A percentile compares a stretch with the other conserved stretches of the same genome.
These are phyloP conservation scores for Xylariaceae sp. DNA, from an alignment of 2,329 filamentous ascomycete species.

Conservation along the genomic window DNA sequence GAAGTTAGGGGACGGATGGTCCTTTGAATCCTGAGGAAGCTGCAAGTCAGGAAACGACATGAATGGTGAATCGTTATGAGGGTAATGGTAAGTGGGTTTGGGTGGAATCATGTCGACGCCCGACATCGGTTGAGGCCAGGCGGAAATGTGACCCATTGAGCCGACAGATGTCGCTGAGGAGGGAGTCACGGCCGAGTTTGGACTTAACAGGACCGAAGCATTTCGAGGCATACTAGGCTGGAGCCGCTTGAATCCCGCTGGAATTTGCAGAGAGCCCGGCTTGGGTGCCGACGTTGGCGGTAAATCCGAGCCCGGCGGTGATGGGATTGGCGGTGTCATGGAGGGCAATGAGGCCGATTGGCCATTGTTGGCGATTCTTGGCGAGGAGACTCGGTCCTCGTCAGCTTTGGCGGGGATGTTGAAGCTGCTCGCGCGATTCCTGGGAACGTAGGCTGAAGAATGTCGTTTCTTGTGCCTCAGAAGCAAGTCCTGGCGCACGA, in stretches of 20 bases:
- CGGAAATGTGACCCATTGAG: slow-evolving; percentile 24
- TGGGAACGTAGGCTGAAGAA: slow-evolving; percentile 47
- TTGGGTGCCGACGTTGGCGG: slow-evolving; percentile 6
- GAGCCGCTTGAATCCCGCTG: slow-evolving; percentile 24
- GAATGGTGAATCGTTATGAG: slow-evolving; percentile 32
- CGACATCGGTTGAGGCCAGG: slow-evolving; percentile 34
- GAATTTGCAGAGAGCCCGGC: slow-evolving; percentile 17
- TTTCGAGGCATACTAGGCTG: slow-evolving; percentile 39
- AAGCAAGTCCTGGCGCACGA: slow-evolving; percentile 73
- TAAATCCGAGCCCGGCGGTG: neutral
- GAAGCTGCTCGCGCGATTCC: slow-evolving; percentile 47
- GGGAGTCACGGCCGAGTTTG: slow-evolving; percentile 34
- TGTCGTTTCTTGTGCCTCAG: slow-evolving; percentile 63
- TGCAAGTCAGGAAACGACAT: slow-evolving; percentile 33
- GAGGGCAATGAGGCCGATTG: neutral
- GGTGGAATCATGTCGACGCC: slow-evolving; percentile 35
- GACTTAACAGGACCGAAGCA: slow-evolving; percentile 41
- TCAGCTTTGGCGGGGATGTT: slow-evolving; percentile 31
- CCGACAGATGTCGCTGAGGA: slow-evolving; percentile 26
- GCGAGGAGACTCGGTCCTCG: slow-evolving; percentile 27
- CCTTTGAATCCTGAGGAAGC: slow-evolving; percentile 32
- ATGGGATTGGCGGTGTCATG: slow-evolving; percentile 4
- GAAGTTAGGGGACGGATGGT: slow-evolving; percentile 41
- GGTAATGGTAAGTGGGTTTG: slow-evolving; percentile 35
- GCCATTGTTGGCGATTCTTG: slow-evolving; percentile 18